These are phyloP conservation scores for Trapa incisa DNA, from an alignment of 345 rosid genomes.

Conservation along the genomic window DNA sequence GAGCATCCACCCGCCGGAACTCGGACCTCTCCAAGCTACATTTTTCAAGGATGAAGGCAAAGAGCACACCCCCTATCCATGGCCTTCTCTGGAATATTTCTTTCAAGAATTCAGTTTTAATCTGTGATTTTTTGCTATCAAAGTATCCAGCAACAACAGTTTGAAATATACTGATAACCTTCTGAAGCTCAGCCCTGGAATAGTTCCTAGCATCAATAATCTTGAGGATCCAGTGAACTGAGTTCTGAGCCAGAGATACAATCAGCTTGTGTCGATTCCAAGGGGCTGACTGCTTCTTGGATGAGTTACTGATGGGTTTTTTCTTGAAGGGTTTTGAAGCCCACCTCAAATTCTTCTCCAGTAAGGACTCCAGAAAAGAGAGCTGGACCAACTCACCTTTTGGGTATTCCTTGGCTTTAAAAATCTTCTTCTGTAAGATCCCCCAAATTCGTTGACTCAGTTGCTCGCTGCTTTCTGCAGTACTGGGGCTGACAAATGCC, in stretches of 20 bases:
- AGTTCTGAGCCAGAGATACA: constrained; percentile 54
- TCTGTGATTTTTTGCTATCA: constrained; percentile 61
- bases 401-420: constrained; percentile 70
- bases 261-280: constrained; percentile 66
- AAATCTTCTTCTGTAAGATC: constrained; percentile 73
- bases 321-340: constrained; percentile 87
- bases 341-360: constrained; percentile 69
- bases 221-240: constrained; percentile 70
- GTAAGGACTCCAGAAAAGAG: constrained; percentile 41
- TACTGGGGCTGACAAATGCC: constrained; percentile 61
- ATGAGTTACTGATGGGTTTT: constrained; percentile 40
- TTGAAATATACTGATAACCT: constrained; percentile 39
- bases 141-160: constrained; percentile 45
- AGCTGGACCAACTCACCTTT: constrained; percentile 40
- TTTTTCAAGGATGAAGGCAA: constrained; percentile 53
- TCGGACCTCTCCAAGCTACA: constrained; percentile 47
- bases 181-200: constrained; percentile 42
- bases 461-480: constrained; percentile 73
- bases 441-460: constrained; percentile 93
- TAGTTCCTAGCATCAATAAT: constrained; percentile 54
- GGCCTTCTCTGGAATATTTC: constrained; percentile 68
- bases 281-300: constrained; percentile 65
- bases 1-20: constrained; percentile 70
- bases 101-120: constrained; percentile 61
- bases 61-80: constrained; percentile 52